phyloP scores from a whole-genome alignment of 176 grass and related monocot species.

The Oryza nivara region DNA sequence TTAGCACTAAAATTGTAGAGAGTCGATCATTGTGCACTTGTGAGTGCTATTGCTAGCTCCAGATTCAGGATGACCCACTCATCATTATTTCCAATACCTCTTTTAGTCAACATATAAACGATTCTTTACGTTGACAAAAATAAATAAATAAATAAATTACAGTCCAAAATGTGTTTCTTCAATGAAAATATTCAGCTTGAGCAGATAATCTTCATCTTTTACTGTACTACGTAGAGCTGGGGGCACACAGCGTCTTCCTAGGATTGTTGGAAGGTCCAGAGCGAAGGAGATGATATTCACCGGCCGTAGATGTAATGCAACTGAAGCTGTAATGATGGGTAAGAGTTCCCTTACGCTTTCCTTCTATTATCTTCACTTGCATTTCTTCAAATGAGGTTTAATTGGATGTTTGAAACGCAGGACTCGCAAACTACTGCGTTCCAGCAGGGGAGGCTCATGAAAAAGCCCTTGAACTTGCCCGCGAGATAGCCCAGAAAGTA shows the following conservation, averaged over 20 bases:
- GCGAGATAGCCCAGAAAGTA: constrained; percentile 76
- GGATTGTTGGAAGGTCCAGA: constrained; percentile 71
- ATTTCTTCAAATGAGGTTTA: neutral
- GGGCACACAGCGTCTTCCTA: constrained; percentile 81
- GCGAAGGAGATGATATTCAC: constrained; percentile 91
- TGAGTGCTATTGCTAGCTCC: neutral
- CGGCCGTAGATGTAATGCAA: constrained; percentile 56
- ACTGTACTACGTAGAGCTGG: constrained; percentile 57
- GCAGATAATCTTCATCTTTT: constrained; percentile 2
- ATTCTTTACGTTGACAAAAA: neutral
- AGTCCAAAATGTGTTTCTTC: neutral
- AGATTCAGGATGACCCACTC: constrained; percentile 1
- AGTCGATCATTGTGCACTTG: neutral
- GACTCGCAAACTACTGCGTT: constrained; percentile 73
- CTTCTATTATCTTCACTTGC: neutral
- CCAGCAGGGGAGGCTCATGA: constrained; percentile 63
- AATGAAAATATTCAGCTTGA: neutral
- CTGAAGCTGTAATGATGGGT: constrained; percentile 73
- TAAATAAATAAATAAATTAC: neutral
- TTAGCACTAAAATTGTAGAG: neutral
- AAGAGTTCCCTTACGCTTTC: constrained; percentile 19
- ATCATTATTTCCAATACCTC: neutral
- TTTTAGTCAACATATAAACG: neutral
- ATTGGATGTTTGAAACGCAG: constrained; percentile 30
- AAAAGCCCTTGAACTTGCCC: constrained; percentile 72